A percentile compares a stretch with the other conserved stretches of the same genome.
Conservation (phyloP, 179 eudicot species). For the Silene vulgaris region DNA sequence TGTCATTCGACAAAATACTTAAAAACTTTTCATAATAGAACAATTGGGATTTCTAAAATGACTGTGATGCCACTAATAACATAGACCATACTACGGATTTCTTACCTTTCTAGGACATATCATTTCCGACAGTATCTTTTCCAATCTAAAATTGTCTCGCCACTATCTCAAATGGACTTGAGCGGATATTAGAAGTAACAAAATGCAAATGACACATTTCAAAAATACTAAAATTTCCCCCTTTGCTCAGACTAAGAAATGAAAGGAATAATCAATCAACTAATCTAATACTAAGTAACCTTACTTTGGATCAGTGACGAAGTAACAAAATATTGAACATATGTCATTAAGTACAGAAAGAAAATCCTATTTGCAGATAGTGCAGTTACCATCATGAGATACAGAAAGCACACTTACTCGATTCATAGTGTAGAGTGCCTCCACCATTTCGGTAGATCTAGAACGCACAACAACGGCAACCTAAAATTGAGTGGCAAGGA, state of each 20-base stretch:
- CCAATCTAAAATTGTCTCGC: not conserved
- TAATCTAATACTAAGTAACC: not conserved
- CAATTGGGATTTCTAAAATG: not conserved
- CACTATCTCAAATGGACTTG: not conserved
- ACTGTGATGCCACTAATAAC: not conserved
- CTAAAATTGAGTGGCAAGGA: constrained; percentile 28
- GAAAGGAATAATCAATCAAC: not conserved
- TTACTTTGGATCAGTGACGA: not conserved
- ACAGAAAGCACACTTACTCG: constrained; percentile 31
- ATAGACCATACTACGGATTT: constrained; percentile 5
- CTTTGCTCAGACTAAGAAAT: not conserved
- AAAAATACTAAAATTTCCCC: not conserved
- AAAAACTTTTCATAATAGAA: not conserved
- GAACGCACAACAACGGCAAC: constrained; percentile 38
- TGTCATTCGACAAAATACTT: not conserved
- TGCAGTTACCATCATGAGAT: constrained; percentile 7
- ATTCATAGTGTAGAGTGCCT: constrained; percentile 54
- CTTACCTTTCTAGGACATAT: constrained; percentile 9
- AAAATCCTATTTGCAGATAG: not conserved
- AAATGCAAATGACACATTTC: not conserved
- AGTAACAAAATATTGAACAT: not conserved
- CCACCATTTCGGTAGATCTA: constrained; percentile 50
- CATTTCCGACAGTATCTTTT: not conserved
- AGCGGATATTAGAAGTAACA: not conserved
- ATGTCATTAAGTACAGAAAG: not conserved